Evolutionary conservation across 805 yeast genomes (phyloP).

Genomic region (Lipomyces kockii): DNA sequence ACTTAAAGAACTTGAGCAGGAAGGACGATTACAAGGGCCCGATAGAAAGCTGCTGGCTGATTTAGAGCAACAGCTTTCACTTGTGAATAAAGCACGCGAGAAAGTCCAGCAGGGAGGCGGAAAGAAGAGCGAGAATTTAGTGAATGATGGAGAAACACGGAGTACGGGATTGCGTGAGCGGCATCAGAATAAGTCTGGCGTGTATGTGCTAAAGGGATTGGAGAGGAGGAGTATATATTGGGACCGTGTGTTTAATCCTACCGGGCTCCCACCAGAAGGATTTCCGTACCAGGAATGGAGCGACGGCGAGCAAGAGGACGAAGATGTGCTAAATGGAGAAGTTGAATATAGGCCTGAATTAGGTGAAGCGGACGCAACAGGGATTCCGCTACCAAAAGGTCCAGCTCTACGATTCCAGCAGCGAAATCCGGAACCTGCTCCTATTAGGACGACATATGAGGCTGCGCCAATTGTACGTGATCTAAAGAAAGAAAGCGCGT

Average conservation of each 20-base stretch:
- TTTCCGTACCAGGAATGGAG: slow-evolving; percentile 32
- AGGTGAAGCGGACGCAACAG: slow-evolving; percentile 25
- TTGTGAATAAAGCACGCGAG: slow-evolving; percentile 30
- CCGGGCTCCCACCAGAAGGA: slow-evolving; percentile 38
- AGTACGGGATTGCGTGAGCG: slow-evolving; percentile 16
- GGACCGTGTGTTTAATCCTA: slow-evolving; percentile 37
- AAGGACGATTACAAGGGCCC: slow-evolving; percentile 29
- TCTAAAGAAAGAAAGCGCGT: slow-evolving; percentile 34
- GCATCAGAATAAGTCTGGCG: slow-evolving; percentile 28
- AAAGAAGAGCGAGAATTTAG: slow-evolving; percentile 2
- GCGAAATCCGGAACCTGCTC: neutral
- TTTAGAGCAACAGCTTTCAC: slow-evolving; percentile 30
- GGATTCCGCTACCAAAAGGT: slow-evolving; percentile 36
- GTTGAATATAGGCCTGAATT: slow-evolving; percentile 22
- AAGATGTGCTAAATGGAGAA: slow-evolving; percentile 10
- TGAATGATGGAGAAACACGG: slow-evolving; percentile 6
- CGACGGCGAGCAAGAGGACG: slow-evolving; percentile 16
- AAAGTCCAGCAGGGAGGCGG: slow-evolving; percentile 6
- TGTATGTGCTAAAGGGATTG: slow-evolving; percentile 31
- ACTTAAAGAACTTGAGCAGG: slow-evolving; percentile 21
- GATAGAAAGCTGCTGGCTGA: slow-evolving; percentile 30
- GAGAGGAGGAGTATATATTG: slow-evolving; percentile 37
- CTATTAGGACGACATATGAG: slow-evolving; percentile 34
- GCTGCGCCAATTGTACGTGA: slow-evolving; percentile 41
- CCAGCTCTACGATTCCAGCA: slow-evolving; percentile 29